These are phyloP conservation scores for Chalciporus piperatus DNA, from an alignment of 768 basidiomycete genomes.

Conservation along the genomic window DNA sequence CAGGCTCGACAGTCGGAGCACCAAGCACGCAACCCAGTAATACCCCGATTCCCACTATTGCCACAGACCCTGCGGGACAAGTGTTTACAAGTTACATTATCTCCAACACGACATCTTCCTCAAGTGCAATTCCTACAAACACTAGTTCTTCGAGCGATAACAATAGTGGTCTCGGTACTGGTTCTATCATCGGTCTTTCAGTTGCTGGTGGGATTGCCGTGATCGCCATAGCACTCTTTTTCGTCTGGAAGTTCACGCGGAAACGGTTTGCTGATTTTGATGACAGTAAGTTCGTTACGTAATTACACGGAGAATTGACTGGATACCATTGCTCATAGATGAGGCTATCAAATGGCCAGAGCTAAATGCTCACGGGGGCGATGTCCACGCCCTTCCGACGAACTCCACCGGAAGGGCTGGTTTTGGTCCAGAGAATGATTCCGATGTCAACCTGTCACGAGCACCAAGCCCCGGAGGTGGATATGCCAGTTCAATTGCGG, in stretches of 20 bases:
- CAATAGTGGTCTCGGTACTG: conserved; percentile 50
- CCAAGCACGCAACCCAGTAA: neutral
- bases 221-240: conserved; percentile 68
- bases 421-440: conserved; percentile 58
- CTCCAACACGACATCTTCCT: conserved; percentile 5
- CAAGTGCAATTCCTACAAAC: conserved; percentile 29
- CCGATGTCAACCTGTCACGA: conserved; percentile 56
- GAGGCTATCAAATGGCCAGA: conserved; percentile 94
- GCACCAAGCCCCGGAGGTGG: conserved; percentile 43
- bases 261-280: conserved; percentile 76
- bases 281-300: conserved; percentile 56
- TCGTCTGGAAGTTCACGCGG: conserved; percentile 83
- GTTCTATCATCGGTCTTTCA: conserved; percentile 76
- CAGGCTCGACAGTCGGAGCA: conserved; percentile 1
- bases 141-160: conserved; percentile 14
- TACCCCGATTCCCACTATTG: conserved; percentile 13
- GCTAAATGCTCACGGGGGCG: conserved; percentile 61
- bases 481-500: conserved; percentile 43
- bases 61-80: conserved; percentile 33
- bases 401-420: conserved; percentile 69
- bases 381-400: conserved; percentile 65
- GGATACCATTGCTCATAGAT: conserved; percentile 36
- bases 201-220: conserved; percentile 78
- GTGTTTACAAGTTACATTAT: conserved; percentile 23
- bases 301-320: conserved; percentile 9